phyloP scores from a whole-genome alignment of 768 basidiomycete genomes.

The Coprinopsis sp. region DNA sequence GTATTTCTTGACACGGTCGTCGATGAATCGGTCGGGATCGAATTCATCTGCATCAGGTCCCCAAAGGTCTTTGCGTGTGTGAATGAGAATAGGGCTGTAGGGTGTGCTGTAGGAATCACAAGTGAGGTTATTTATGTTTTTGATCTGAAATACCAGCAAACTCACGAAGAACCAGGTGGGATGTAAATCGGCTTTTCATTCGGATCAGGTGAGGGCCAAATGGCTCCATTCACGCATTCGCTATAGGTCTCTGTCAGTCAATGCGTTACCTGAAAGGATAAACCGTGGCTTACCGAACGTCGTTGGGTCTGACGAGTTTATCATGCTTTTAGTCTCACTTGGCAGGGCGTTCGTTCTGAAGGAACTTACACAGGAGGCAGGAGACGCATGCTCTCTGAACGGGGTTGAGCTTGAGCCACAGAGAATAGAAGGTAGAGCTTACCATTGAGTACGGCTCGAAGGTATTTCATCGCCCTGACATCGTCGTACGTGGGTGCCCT shows the following conservation, averaged over 20 bases:
- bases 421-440: slow-evolving; percentile 18
- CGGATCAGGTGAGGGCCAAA: slow-evolving; percentile 18
- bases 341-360: not conserved
- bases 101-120: not conserved
- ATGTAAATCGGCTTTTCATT: slow-evolving; percentile 26
- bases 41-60: slow-evolving; percentile 48
- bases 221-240: slow-evolving; percentile 15
- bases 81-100: slow-evolving; percentile 43
- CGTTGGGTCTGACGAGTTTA: slow-evolving; percentile 6
- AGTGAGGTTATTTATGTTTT: too few relatives aligned
- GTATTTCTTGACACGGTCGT: slow-evolving; percentile 42
- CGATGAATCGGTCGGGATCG: slow-evolving; percentile 55
- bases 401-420: not conserved
- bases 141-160: too few relatives aligned
- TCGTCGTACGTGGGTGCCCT: slow-evolving; percentile 26
- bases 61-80: slow-evolving; percentile 47
- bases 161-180: slow-evolving; percentile 26
- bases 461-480: slow-evolving; percentile 34
- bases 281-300: slow-evolving; percentile 10
- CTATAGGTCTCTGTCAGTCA: too few relatives aligned
- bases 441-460: slow-evolving; percentile 32
- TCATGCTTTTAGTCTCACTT: not conserved
- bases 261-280: not conserved
- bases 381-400: slow-evolving; percentile 21
- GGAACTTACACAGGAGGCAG: slow-evolving; percentile 20